Evolutionary conservation across 208 protist species (phyloP), one percentile per base, ranked within the genome.

Genomic region (Leishmania tarentolae): DNA sequence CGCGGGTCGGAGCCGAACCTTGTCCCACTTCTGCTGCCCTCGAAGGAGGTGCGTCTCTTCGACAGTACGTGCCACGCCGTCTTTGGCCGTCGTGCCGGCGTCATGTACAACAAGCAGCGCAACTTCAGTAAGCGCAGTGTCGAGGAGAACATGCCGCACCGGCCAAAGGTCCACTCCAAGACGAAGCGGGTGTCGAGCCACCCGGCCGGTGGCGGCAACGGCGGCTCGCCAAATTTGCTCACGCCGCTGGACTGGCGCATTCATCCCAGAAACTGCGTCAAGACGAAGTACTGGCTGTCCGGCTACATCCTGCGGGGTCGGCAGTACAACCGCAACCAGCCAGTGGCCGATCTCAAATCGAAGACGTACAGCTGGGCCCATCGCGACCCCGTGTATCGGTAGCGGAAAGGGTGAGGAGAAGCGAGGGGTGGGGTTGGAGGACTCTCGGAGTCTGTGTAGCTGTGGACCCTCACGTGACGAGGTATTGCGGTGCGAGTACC

Each of bases 281-380:
- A 96, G 84, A 92, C 93, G 46, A 98, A 98, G 89, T 97, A 96
- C 78, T 98, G 95, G 95, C 93, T 98, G 17, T 98, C 95, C 1
- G 95, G 95, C 35, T 98, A 98, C 86, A 96, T 96, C 69, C 86
- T 98, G 17, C 92, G 93, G 35, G 95, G 95, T 21, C 83, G 95
- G 44, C 93, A 97, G 84, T 97, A 98, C 86, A 95, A 95, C 83
- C 85, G 90, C 37, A 88, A 88, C 63, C 93, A 96, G 65, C 95
- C 92, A 3, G 88, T 94, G n/a, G 93, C 95, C 21, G 95, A 98
- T 72, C 87, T 97, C 81, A 97, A 95, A 82, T 92, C 93, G n/a
- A 94, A 93, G 77, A 96, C 95, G 50, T 98, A 98, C 80, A 94
- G 92, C 81, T 98, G 95, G 95, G 93, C 91, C 4, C 97, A 95